These are phyloP conservation scores for Solanum pinnatisectum DNA, from an alignment of 257 asterid genomes.

Conservation along the genomic window DNA sequence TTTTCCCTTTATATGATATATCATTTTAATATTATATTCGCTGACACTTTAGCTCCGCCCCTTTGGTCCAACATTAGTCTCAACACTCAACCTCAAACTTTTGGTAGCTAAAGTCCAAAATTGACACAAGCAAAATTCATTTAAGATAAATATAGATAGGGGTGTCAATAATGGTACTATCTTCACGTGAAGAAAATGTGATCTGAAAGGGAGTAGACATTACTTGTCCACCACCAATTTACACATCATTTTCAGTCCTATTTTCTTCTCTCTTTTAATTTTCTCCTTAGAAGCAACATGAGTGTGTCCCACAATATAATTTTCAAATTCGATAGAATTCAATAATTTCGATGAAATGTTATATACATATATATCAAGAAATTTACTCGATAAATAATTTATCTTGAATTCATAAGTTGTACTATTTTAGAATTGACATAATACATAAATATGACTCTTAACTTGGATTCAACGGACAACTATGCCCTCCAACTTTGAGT, in stretches of 20 bases:
- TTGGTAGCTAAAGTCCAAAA: background rate
- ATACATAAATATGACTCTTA: too few species aligned
- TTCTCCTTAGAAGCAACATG: background rate
- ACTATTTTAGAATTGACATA: background rate
- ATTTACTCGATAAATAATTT: background rate
- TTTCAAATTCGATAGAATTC: background rate
- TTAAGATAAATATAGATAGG: background rate
- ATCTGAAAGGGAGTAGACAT: slow-evolving; percentile 20
- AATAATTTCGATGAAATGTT: too few species aligned
- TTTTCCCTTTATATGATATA: background rate
- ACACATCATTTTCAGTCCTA: background rate
- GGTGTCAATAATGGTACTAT: slow-evolving; percentile 5
- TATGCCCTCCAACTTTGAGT: too few species aligned
- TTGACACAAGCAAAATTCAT: background rate
- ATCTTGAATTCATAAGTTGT: background rate
- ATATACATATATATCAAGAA: background rate
- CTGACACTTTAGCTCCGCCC: background rate
- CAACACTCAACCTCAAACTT: background rate
- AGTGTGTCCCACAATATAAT: background rate
- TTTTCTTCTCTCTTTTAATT: background rate
- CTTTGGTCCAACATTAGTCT: background rate
- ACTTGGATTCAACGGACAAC: too few species aligned
- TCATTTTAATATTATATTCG: too few species aligned
- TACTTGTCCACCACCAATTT: background rate
- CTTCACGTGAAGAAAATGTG: slow-evolving; percentile 39